These are phyloP conservation scores for Rosa persica DNA, from an alignment of 306 rosid genomes.

Conservation along the genomic window DNA sequence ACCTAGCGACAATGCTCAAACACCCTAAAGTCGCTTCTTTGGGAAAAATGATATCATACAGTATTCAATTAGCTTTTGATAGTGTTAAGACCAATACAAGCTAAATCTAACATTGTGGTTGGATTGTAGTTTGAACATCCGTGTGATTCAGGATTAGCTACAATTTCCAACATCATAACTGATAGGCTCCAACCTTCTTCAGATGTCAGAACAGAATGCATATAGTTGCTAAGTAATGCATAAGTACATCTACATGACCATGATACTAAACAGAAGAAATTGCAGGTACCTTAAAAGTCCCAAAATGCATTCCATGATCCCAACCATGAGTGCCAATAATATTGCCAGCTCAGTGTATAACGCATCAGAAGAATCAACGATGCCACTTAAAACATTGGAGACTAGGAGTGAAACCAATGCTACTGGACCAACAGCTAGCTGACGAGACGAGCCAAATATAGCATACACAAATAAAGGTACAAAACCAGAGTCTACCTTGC, in stretches of 20 bases:
- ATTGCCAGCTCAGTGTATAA: slow-evolving; percentile 87
- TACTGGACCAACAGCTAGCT: slow-evolving; percentile 99
- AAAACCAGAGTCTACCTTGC: slow-evolving; percentile 63
- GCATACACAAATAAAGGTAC: slow-evolving; percentile 92
- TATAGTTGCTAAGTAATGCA: not conserved
- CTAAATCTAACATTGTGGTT: not conserved
- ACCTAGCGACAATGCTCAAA: slow-evolving; percentile 4
- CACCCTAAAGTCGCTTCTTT: not conserved
- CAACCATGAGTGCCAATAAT: slow-evolving; percentile 92
- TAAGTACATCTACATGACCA: slow-evolving; percentile 22
- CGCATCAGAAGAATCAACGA: slow-evolving; percentile 72
- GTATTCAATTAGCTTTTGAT: not conserved
- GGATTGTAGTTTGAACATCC: not conserved
- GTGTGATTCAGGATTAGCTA: not conserved
- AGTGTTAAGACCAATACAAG: not conserved
- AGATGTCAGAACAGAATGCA: slow-evolving; percentile 16
- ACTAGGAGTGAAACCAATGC: slow-evolving; percentile 98
- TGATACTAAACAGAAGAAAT: slow-evolving; percentile 19
- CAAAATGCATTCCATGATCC: slow-evolving; percentile 85
- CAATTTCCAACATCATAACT: not conserved
- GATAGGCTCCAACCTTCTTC: not conserved
- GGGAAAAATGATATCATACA: not conserved
- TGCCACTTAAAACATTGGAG: slow-evolving; percentile 71
- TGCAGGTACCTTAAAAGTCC: slow-evolving; percentile 82
- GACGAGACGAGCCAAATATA: slow-evolving; percentile 93